Evolutionary conservation across 768 basidiomycete genomes (phyloP), one percentile per base, ranked within the genome.

Genomic region (Heimioporus sp.): DNA sequence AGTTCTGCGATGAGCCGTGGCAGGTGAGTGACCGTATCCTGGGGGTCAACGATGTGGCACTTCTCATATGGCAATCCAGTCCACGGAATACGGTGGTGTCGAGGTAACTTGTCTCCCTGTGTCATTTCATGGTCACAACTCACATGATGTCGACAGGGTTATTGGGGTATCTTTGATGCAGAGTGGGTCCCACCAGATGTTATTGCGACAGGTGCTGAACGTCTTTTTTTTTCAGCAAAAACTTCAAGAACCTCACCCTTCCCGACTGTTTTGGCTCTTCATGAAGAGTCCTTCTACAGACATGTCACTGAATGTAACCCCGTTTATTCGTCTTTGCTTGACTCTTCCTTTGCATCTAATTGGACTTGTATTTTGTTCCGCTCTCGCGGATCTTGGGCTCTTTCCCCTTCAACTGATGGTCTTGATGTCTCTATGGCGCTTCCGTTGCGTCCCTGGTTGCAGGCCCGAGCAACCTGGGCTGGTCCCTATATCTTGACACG

Each of bases 1-100:
- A 90, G 79, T 84, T 76, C 64, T 83, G 80, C 54, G 92, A 95
- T 63, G 89, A 93, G 67, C 69, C 74, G 31, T 94, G 90, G 92
- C 92, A 93, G 76, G 82, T 80, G 57, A 61, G 77, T 56, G 58
- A 13, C 12, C 20, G 31, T 44, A 24, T 52, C 19, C 47, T 35
- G 36, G 43, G 24, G 7, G 17, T 20, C 19, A 36, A 6, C 48
- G 48, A n/a, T 5, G 19, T 35, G 32, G 56, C 12, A 50, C 50
- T 56, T 37, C 37, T 64, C 17, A 65, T 34, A 40, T 50, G 13
- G 31, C 43, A 40, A 58, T 57, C 24, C 48, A 86, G 81, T 80
- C 80, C 59, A 62, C 56, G 1, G 63, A 77, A 63, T 95, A 80
- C 58, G 92, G 92, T 57, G 92, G 92, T 55, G 92, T 94, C 39